These are phyloP conservation scores for Cinchona pubescens DNA, from an alignment of 257 asterid genomes.

Conservation along the genomic window DNA sequence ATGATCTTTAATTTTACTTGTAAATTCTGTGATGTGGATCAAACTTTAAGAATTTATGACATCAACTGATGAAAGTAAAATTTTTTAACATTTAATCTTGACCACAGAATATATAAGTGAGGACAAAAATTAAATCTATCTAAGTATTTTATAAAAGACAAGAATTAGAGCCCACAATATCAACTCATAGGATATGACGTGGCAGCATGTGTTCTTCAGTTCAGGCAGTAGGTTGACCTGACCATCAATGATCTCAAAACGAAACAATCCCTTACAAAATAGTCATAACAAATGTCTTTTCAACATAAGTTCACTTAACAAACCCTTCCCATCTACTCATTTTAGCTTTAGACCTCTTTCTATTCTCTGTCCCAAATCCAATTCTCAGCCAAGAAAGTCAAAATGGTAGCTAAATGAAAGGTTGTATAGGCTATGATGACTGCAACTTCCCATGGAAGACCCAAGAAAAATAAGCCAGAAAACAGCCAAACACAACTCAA, in stretches of 20 bases:
- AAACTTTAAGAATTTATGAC: too few species aligned
- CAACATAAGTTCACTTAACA: not conserved
- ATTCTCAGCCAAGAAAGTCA: conserved; percentile 9
- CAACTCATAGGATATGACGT: conserved; percentile 36
- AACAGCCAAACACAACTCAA: not conserved
- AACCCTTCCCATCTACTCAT: not conserved
- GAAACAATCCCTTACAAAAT: not conserved
- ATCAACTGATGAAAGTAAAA: too few species aligned
- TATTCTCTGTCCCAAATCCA: conserved; percentile 5
- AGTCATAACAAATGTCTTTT: not conserved
- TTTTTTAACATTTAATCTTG: too few species aligned
- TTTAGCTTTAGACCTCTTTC: not conserved
- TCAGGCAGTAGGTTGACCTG: conserved; percentile 48
- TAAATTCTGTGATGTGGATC: too few species aligned
- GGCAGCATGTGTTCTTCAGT: conserved; percentile 34
- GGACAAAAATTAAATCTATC: too few species aligned
- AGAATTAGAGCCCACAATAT: conserved; percentile 14
- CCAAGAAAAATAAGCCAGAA: conserved; percentile 1
- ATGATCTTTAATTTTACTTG: too few species aligned
- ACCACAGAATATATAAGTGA: too few species aligned
- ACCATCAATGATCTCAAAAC: conserved; percentile 28
- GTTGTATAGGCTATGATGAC: conserved; percentile 23
- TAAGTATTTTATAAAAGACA: too few species aligned
- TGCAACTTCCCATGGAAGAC: conserved; percentile 18
- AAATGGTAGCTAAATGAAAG: conserved; percentile 21